These are phyloP conservation scores for Comarum palustre DNA, from an alignment of 306 rosid species.

Conservation along the genomic window DNA sequence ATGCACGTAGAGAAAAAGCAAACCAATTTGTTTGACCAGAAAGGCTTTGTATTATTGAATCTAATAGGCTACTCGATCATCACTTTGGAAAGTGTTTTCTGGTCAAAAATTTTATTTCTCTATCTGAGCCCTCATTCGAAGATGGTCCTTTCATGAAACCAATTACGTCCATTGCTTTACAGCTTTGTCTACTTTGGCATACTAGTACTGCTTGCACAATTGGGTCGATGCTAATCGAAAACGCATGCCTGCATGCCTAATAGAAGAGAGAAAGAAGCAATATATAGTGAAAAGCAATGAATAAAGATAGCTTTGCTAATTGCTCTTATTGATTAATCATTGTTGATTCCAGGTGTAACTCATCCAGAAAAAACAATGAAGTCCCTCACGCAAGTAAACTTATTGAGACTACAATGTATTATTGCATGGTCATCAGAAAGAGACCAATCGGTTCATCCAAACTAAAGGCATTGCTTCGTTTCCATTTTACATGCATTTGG, in stretches of 20 bases:
- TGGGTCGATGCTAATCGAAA: constrained; percentile 21
- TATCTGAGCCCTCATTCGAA: constrained; percentile 10
- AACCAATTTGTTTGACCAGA: constrained; percentile 21
- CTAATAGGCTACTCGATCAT: constrained; percentile 2
- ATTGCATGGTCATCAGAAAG: background rate
- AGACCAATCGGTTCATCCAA: background rate
- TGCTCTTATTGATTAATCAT: background rate
- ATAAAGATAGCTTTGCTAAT: background rate
- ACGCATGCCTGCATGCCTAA: constrained; percentile 14
- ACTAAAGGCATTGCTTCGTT: background rate
- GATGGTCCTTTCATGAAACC: constrained; percentile 18
- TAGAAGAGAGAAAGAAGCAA: background rate
- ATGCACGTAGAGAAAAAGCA: constrained; percentile 16
- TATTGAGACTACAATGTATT: background rate
- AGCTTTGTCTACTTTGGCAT: constrained; percentile 14
- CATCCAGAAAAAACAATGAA: background rate
- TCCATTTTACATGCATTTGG: background rate
- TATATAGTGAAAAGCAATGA: background rate
- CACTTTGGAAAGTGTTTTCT: constrained; percentile 29
- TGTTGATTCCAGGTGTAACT: background rate
- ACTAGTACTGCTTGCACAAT: constrained; percentile 2
- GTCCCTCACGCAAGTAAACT: background rate
- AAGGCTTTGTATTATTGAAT: constrained; percentile 21
- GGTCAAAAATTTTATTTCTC: constrained; percentile 40
- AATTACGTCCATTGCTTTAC: constrained; percentile 4